Percentiles rank a stretch among this genome's conserved stretches.
Conservation (phyloP, 352 stramenopile genomes). For the Pythium pectinolyticum region DNA sequence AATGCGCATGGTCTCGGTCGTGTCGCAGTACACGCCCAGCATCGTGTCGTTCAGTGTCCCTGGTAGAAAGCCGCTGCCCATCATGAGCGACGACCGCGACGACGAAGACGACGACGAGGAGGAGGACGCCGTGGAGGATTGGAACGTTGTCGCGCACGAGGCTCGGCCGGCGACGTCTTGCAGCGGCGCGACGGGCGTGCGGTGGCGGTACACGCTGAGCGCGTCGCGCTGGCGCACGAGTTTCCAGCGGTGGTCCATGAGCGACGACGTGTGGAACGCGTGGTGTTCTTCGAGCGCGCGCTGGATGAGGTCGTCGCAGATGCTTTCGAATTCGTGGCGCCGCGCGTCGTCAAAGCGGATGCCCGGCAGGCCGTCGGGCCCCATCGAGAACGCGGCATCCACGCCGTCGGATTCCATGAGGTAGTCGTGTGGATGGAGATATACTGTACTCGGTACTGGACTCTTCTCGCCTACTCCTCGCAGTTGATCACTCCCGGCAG, state of each 20-base stretch:
- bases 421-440: too few relatives aligned
- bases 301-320: conserved; percentile 63
- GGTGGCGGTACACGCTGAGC: conserved; percentile 56
- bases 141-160: background rate
- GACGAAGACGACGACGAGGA: too few relatives aligned
- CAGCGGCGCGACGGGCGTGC: conserved; percentile 22
- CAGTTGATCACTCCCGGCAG: too few relatives aligned
- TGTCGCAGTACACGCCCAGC: conserved; percentile 45
- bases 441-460: too few relatives aligned
- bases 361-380: conserved; percentile 33
- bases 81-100: conserved; percentile 39
- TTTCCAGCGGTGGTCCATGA: conserved; percentile 46
- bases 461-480: too few relatives aligned
- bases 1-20: conserved; percentile 56
- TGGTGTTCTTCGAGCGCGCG: conserved; percentile 52
- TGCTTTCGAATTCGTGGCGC: conserved; percentile 42
- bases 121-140: too few relatives aligned
- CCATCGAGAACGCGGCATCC: conserved; percentile 21
- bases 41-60: conserved; percentile 62
- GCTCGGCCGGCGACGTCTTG: background rate
- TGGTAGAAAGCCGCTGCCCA: conserved; percentile 58
- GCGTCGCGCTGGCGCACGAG: conserved; percentile 55
- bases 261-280: conserved; percentile 45
- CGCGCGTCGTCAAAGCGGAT: conserved; percentile 41
- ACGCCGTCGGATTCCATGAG: conserved; percentile 15